Base-by-base conservation (phyloP, 2,329 filamentous ascomycete species). In the Penicillium aurantiogriseum region DNA sequence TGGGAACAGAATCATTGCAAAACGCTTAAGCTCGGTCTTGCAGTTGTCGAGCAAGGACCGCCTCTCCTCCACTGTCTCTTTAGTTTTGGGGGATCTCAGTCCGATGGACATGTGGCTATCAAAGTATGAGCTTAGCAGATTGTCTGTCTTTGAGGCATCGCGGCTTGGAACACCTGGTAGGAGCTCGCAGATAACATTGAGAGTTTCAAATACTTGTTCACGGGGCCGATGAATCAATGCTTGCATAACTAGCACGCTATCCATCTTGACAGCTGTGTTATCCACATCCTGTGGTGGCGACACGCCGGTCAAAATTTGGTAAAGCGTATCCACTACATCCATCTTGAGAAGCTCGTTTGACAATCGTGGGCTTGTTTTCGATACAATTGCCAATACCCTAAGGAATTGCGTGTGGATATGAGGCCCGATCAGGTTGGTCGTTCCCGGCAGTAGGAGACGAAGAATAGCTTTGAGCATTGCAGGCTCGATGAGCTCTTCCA, bases 211-310 rank as follows among this genome's bases (percentile, higher is more conserved):
- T 19, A 99, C 90, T 75, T 99, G 94, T 65, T 99, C 95, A 56
- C 92, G 88, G 7, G 94, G 94, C 40, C 93, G 88, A 71, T 97
- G 94, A 51, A 99, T 96, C 62, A 99, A 82, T 38, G 95, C 92
- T 77, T 99, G 94, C 95, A 99, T 99, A 68, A 99, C 94, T 45
- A 99, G 85, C 54, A 97, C 93, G 70, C 92, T 96, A 75, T 97
- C 93, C 63, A 97, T 88, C 76, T 95, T 96, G 31, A 75, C 65
- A 7, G 69, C 66, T 1, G 69, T 69, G 42, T 67, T 69, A 17
- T 74, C 38, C 85, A 88, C 31, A 87, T 88, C 90, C 61, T 81
- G 85, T 0, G 94, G 94, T 2, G 94, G 92, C 0, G 94, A 97
- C 2, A 99, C 91, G 21, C 94, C 94, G 0, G 94, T 97, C 49